These are phyloP conservation scores for Moesziomyces sp. DNA, from an alignment of 1,284 basidiomycete species.

Conservation along the genomic window DNA sequence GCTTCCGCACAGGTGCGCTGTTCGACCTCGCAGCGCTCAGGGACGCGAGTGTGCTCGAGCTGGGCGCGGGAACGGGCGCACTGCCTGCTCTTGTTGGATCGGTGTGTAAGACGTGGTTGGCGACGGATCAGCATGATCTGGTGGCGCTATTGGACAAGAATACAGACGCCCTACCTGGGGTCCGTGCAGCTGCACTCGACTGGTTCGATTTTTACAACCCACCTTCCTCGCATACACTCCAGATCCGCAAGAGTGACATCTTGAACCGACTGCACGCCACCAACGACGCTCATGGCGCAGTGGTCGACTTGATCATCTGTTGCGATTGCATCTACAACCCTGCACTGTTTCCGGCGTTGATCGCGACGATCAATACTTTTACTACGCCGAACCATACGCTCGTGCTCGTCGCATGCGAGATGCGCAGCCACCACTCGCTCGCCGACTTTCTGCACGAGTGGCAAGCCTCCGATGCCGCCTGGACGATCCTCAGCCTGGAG, in stretches of 20 bases:
- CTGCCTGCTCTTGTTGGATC: conserved; percentile 44
- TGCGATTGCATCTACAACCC: conserved; percentile 65
- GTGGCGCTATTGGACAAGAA: conserved; percentile 55
- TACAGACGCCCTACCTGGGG: conserved; percentile 3
- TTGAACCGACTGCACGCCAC: conserved; percentile 17
- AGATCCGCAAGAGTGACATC: conserved; percentile 17
- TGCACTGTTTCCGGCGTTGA: conserved; percentile 51
- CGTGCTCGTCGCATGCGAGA: conserved; percentile 54
- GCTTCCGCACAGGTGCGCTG: conserved; percentile 16
- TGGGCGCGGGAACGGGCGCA: conserved; percentile 63
- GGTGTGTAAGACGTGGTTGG: conserved; percentile 48
- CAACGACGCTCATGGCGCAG: not conserved
- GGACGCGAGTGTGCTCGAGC: conserved; percentile 48
- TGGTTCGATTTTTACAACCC: conserved; percentile 49
- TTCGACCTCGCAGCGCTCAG: conserved; percentile 19
- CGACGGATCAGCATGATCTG: conserved; percentile 57
- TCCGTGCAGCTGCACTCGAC: conserved; percentile 23
- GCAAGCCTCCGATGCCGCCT: conserved; percentile 19
- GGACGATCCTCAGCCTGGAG: conserved; percentile 42
- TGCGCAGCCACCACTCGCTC: conserved; percentile 52
- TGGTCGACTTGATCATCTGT: conserved; percentile 51
- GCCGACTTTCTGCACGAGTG: conserved; percentile 49
- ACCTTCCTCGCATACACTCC: conserved; percentile 17
- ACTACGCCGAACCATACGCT: conserved; percentile 36
- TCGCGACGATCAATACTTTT: conserved; percentile 53